These are phyloP conservation scores for Dactylellina cionopaga DNA, from an alignment of 2,329 filamentous ascomycete species.

Conservation along the genomic window DNA sequence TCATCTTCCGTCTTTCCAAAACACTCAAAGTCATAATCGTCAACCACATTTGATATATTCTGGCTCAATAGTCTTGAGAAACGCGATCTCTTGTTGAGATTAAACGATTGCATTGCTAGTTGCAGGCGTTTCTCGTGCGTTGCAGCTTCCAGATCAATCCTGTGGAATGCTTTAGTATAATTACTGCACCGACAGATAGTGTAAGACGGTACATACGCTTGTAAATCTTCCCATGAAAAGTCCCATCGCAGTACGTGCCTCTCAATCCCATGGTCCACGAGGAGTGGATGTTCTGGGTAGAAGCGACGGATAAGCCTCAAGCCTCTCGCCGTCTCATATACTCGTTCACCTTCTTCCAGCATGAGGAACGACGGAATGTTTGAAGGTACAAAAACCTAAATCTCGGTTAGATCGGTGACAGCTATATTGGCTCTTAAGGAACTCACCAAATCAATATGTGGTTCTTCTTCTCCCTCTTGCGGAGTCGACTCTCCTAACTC, in stretches of 20 bases:
- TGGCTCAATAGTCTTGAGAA: not conserved
- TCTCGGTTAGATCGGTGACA: not conserved
- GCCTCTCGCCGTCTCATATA: conserved; percentile 84
- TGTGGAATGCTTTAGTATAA: conserved; percentile 4
- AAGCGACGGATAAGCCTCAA: conserved; percentile 76
- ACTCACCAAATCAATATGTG: conserved; percentile 35
- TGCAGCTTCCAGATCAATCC: conserved; percentile 37
- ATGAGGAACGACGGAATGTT: conserved; percentile 78
- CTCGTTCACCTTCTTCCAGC: conserved; percentile 72
- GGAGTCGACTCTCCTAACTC: conserved; percentile 24
- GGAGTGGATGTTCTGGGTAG: conserved; percentile 74
- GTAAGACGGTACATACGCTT: conserved; percentile 63
- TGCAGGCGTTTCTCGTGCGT: conserved; percentile 43
- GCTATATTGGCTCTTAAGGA: not conserved
- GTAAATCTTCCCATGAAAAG: conserved; percentile 57
- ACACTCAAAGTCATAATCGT: conserved; percentile 43
- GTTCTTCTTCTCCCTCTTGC: conserved; percentile 40
- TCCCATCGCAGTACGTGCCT: conserved; percentile 55
- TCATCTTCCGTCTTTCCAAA: conserved; percentile 55
- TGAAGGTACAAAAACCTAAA: conserved; percentile 67
- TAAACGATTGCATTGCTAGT: conserved; percentile 45
- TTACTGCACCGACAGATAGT: conserved; percentile 59
- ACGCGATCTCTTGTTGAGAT: conserved; percentile 7
- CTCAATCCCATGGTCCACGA: conserved; percentile 57
- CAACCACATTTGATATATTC: not conserved